A percentile compares a stretch with the other conserved stretches of the same genome.
Evolutionary conservation across 2,329 filamentous ascomycete species (phyloP).

Genomic region (Calonectria naviculata): DNA sequence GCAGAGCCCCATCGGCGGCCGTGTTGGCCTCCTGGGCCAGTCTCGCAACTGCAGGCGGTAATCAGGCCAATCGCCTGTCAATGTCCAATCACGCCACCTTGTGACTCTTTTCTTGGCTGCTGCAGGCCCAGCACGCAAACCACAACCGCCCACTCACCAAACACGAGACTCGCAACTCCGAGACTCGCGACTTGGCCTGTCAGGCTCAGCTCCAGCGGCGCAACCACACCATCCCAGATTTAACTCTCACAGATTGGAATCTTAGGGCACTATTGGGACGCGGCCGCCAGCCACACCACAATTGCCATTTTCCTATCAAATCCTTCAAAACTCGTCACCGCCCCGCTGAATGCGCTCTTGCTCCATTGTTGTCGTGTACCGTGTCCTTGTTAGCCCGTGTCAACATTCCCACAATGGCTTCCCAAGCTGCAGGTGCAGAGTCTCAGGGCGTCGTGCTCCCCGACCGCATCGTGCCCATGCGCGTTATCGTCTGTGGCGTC

Average conservation of each 20-base stretch:
- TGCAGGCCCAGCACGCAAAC: background rate
- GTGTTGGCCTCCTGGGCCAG: background rate
- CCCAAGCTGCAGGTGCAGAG: slow-evolving; percentile 3
- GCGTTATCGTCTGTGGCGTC: slow-evolving; percentile 52
- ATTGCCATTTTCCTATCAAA: background rate
- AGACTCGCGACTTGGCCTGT: background rate
- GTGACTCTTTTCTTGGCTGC: too few species aligned
- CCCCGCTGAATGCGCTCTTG: background rate
- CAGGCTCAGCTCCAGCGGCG: background rate
- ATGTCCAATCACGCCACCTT: background rate
- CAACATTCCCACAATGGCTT: slow-evolving; percentile 22
- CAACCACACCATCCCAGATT: background rate
- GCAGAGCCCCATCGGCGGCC: background rate
- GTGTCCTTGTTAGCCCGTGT: slow-evolving; percentile 5
- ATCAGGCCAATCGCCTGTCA: background rate
- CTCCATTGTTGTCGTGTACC: background rate
- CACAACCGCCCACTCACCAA: background rate
- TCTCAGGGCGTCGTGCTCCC: slow-evolving; percentile 25
- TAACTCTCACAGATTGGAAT: background rate
- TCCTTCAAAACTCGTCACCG: background rate
- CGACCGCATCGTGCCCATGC: slow-evolving; percentile 51
- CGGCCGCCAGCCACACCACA: background rate
- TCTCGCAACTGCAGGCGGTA: background rate
- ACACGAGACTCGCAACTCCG: background rate
- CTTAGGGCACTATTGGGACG: background rate